Conservation (phyloP, 768 basidiomycete species). For the Mrakia blollopis region DNA sequence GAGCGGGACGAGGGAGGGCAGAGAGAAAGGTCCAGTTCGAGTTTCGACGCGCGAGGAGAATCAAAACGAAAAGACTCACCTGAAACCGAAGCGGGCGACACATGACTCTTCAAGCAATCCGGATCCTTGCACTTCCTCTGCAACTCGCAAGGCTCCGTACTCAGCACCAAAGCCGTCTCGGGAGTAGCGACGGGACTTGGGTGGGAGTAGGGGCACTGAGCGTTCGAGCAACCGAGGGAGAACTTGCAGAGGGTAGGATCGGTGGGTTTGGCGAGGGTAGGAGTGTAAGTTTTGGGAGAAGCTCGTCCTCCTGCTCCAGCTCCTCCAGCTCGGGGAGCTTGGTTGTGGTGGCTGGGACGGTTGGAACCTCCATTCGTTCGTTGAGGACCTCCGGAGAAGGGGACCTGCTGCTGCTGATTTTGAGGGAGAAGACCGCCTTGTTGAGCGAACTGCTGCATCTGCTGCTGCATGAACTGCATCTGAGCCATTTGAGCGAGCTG, state of each 20-base stretch:
- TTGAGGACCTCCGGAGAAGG: neutral
- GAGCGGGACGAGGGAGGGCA: no score
- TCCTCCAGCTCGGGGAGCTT: neutral
- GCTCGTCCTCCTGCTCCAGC: neutral
- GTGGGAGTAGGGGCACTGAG: constrained; percentile 84
- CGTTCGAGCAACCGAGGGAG: constrained; percentile 81
- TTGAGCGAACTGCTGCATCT: constrained; percentile 34
- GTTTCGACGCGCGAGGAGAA: neutral
- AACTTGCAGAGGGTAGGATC: constrained; percentile 73
- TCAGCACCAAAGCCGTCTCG: constrained; percentile 90
- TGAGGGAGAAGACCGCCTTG: constrained; percentile 2
- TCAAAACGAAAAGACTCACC: constrained; percentile 50
- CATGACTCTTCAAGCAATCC: constrained; percentile 86
- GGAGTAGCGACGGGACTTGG: constrained; percentile 94
- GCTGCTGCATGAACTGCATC: constrained; percentile 40
- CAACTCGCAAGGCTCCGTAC: constrained; percentile 85
- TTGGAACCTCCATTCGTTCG: neutral
- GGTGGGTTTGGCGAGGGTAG: constrained; percentile 42
- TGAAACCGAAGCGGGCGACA: constrained; percentile 74
- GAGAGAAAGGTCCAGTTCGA: neutral
- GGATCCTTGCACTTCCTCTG: constrained; percentile 86
- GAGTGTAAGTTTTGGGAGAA: neutral
- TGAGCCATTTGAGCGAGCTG: constrained; percentile 70
- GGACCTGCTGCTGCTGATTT: constrained; percentile 30
- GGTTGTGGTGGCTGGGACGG: neutral